Percentiles rank a stretch among this genome's conserved stretches.
These are phyloP conservation scores for Bipolaris oryzae DNA, from an alignment of 2,329 filamentous ascomycete species.

Conservation along the genomic window DNA sequence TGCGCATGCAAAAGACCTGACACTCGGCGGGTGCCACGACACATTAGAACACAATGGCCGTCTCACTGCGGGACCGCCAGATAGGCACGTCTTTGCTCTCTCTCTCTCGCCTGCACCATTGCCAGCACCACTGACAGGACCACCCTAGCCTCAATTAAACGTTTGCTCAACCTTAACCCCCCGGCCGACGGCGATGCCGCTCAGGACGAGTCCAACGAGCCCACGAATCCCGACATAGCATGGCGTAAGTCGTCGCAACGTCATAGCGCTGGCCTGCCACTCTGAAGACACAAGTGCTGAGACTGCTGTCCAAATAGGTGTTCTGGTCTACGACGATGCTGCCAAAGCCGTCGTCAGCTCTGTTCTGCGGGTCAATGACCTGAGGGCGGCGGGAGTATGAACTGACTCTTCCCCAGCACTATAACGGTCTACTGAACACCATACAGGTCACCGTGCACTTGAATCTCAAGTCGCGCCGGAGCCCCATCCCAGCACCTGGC, in stretches of 20 bases:
- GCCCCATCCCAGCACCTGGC: constrained; percentile 72
- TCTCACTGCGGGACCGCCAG: constrained; percentile 69
- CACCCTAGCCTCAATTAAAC: constrained; percentile 80
- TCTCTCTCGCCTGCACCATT: too few species aligned
- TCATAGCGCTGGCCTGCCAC: neutral
- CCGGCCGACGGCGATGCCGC: constrained; percentile 60
- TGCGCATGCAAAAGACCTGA: constrained; percentile 33
- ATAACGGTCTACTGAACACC: constrained; percentile 69
- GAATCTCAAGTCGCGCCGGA: constrained; percentile 78
- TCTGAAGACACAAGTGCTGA: neutral
- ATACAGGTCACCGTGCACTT: constrained; percentile 41
- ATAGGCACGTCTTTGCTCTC: constrained; percentile 50
- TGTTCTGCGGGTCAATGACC: constrained; percentile 89
- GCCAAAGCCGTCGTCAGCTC: constrained; percentile 91
- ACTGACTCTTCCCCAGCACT: neutral
- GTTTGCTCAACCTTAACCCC: constrained; percentile 93
- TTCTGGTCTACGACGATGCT: constrained; percentile 91
- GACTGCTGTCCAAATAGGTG: constrained; percentile 6
- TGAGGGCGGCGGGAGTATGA: constrained; percentile 79
- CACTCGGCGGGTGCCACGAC: constrained; percentile 34
- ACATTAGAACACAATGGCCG: constrained; percentile 35
- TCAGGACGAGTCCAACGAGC: constrained; percentile 62
- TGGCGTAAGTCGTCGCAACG: constrained; percentile 15
- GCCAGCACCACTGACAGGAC: constrained; percentile 16
- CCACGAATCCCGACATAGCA: constrained; percentile 18